phyloP scores from a whole-genome alignment of 2,329 filamentous ascomycete species.

The Blastomyces gilchristii region DNA sequence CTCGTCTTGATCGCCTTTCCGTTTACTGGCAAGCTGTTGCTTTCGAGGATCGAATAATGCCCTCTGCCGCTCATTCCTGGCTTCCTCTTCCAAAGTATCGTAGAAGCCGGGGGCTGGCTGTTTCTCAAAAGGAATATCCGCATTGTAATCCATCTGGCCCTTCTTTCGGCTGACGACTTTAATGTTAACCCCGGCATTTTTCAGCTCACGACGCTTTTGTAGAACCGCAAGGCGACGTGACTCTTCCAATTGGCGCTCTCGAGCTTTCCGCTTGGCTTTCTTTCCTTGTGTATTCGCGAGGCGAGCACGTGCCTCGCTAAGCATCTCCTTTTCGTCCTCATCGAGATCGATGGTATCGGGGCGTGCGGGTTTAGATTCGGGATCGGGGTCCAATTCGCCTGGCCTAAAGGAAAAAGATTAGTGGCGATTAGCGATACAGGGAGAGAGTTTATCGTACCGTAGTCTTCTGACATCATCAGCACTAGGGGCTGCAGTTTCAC shows the following conservation, averaged over 20 bases:
- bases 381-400: constrained; percentile 93
- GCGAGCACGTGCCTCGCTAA: constrained; percentile 92
- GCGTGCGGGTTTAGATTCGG: constrained; percentile 87
- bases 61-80: constrained; percentile 70
- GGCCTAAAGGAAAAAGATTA: constrained; percentile 40
- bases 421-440: constrained; percentile 10
- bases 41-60: constrained; percentile 86
- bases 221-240: constrained; percentile 78
- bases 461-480: constrained; percentile 85
- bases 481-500: constrained; percentile 74
- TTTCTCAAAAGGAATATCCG: constrained; percentile 96
- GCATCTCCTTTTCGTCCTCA: constrained; percentile 98
- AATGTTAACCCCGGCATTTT: constrained; percentile 96
- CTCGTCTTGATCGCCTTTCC: constrained; percentile 84
- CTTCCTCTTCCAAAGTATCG: constrained; percentile 76
- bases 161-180: constrained; percentile 85
- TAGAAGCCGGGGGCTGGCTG: constrained; percentile 81
- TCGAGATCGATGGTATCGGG: constrained; percentile 97
- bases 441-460: constrained; percentile 36
- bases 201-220: constrained; percentile 92
- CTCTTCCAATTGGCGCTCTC: constrained; percentile 91
- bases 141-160: constrained; percentile 99
- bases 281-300: constrained; percentile 97
- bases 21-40: constrained; percentile 80
- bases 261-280: constrained; percentile 95